These are phyloP conservation scores for Elongisporangium prolatum DNA, from an alignment of 352 stramenopile species.

Conservation along the genomic window DNA sequence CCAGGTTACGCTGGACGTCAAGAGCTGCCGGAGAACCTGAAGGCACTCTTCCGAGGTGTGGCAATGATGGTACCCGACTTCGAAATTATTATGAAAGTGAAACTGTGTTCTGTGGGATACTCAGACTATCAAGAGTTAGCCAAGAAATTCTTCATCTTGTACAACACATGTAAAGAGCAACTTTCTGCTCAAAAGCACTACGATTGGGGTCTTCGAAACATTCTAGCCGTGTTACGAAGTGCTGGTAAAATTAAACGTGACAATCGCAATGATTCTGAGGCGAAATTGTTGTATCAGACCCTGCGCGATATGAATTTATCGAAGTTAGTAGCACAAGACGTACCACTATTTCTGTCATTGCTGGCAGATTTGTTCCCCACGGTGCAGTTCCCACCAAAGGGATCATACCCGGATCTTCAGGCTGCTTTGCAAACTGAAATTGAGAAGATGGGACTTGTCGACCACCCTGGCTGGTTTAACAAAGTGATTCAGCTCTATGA, in stretches of 20 bases:
- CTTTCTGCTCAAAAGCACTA: conserved; percentile 92
- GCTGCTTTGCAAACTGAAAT: conserved; percentile 82
- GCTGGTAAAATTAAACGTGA: conserved; percentile 91
- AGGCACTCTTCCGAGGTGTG: conserved; percentile 90
- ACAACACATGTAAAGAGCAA: conserved; percentile 90
- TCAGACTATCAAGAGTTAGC: conserved; percentile 90
- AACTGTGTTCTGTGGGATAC: conserved; percentile 92
- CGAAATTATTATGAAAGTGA: conserved; percentile 97
- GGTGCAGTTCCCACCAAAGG: conserved; percentile 87
- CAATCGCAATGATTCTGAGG: conserved; percentile 84
- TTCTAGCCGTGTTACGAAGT: conserved; percentile 84
- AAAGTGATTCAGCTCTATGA: conserved; percentile 99
- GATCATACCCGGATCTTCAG: conserved; percentile 96
- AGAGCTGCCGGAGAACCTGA: conserved; percentile 98
- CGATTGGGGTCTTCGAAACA: conserved; percentile 90
- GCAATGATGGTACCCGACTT: conserved; percentile 93
- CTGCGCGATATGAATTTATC: conserved; percentile 97
- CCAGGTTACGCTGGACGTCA: conserved; percentile 97
- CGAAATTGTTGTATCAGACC: conserved; percentile 86
- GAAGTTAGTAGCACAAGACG: conserved; percentile 97
- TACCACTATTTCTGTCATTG: conserved; percentile 96
- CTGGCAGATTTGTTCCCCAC: conserved; percentile 96
- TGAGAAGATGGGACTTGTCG: conserved; percentile 89
- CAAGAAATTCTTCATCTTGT: conserved; percentile 92
- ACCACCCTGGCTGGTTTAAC: conserved; percentile 86